Percentiles rank a stretch among this genome's conserved stretches.
Evolutionary conservation across 306 rosid species (phyloP).

Genomic region (Quercus agrifolia): DNA sequence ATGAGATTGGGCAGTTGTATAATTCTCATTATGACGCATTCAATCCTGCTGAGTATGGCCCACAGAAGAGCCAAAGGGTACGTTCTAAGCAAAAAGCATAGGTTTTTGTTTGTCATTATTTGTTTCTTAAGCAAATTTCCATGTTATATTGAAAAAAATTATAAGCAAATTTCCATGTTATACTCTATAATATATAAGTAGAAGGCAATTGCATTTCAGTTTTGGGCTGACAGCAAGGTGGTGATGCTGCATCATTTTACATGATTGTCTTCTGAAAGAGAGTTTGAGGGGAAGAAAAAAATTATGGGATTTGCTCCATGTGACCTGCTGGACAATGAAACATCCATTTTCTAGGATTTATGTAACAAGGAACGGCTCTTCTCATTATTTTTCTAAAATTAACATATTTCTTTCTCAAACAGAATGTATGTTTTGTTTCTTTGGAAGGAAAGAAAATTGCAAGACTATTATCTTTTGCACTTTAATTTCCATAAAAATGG

Average conservation of each 20-base stretch:
- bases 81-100: conserved; percentile 11
- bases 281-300: neutral
- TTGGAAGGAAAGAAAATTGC: too few relatives aligned
- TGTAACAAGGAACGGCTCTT: too few relatives aligned
- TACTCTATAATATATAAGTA: neutral
- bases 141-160: neutral
- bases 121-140: neutral
- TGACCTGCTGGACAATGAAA: too few relatives aligned
- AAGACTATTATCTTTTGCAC: neutral
- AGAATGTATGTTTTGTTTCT: too few relatives aligned
- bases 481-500: neutral
- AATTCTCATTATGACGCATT: conserved; percentile 71
- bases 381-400: too few relatives aligned
- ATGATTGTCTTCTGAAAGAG: neutral
- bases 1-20: conserved; percentile 80
- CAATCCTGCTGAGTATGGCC: conserved; percentile 57
- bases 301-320: too few relatives aligned
- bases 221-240: neutral
- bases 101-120: conserved; percentile 7
- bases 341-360: too few relatives aligned
- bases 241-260: neutral
- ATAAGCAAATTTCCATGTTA: neutral
- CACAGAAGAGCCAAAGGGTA: conserved; percentile 82
- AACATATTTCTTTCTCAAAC: too few relatives aligned
- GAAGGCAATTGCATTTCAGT: neutral